Base-by-base conservation (phyloP, 768 basidiomycete genomes). In the Suillus variegatus region DNA sequence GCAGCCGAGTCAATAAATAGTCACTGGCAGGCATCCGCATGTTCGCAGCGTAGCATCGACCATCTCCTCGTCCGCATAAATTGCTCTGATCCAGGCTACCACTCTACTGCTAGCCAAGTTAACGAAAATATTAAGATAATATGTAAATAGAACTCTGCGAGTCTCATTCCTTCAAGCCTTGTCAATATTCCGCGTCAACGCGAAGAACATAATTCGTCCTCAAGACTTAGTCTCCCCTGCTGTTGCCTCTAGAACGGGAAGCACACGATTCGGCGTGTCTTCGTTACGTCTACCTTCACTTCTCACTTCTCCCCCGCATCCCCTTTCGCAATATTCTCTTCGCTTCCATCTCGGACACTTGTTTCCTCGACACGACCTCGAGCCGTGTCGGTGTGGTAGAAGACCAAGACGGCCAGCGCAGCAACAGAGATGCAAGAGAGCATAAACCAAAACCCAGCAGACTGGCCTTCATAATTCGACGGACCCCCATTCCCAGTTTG, bases 391-490 rank as follows among this genome's bases (percentile, higher is more conserved):
- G 32, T 35, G 10, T 2, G 54, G 32, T 55, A 61, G 43, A 49
- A 61, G 18, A 61, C 47, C 16, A 61, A 8, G 18, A 65, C 35
- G 2, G 64, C n/a, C 4, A 65, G 18, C 35, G 60, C 43, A 65
- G 74, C 73, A 41, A 75, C 54, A 57, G 49, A 61, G 43, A 76
- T 72, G 55, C 78, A 64, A 20, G 72, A 76, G 16, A 80, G 66
- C n/a, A 80, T 62, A 60, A 78, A 80, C 78, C 78, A 80, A 60
- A 78, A 76, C 13, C 77, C 78, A 25, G 78, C 82, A 12, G 76
- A 75, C 57, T 79, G 77, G 16, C 82, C 81, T 8, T 69, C 63
- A 68, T 78, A 83, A 36, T 69, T 67, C 12, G 36, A 20, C 12
- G 41, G 52, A 6, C 38, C 36, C 61, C 13, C 76, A 12, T 54